A percentile compares a stretch with the other conserved stretches of the same genome.
phyloP scores from a whole-genome alignment of 1,139 yeast species.

The Yamadazyma epiphylla region DNA sequence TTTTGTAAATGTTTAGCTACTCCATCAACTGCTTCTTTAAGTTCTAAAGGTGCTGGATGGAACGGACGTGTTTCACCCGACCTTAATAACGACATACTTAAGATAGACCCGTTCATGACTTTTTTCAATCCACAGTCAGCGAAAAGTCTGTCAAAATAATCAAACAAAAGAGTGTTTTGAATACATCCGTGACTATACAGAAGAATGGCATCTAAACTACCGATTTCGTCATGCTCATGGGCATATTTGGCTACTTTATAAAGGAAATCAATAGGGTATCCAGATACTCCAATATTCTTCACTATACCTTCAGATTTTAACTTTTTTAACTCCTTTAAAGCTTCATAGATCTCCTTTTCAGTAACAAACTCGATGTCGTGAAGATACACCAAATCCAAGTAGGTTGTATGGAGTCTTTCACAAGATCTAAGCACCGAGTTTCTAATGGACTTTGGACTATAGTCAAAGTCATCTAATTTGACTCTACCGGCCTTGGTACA shows the following conservation, averaged over 20 bases:
- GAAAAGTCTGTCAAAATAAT: constrained; percentile 47
- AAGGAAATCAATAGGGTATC: constrained; percentile 77
- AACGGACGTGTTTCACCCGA: constrained; percentile 64
- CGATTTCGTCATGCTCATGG: constrained; percentile 29
- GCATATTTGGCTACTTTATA: constrained; percentile 43
- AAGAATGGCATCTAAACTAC: constrained; percentile 65
- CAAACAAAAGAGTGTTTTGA: constrained; percentile 62
- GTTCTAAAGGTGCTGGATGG: constrained; percentile 74
- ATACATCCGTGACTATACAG: constrained; percentile 82
- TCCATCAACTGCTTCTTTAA: constrained; percentile 51
- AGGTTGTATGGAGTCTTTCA: constrained; percentile 57
- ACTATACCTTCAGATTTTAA: constrained; percentile 66
- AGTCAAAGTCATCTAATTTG: constrained; percentile 67
- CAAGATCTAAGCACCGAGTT: constrained; percentile 65
- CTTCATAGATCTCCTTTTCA: constrained; percentile 52
- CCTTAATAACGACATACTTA: constrained; percentile 83
- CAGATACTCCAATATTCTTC: constrained; percentile 72
- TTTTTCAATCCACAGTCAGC: constrained; percentile 51
- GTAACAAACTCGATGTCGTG: constrained; percentile 87
- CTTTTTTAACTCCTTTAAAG: constrained; percentile 54
- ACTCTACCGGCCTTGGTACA: constrained; percentile 89
- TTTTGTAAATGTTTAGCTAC: constrained; percentile 45
- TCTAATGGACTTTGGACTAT: constrained; percentile 56
- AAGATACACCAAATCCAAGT: constrained; percentile 76
- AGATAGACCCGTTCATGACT: constrained; percentile 76